A percentile compares a stretch with the other conserved stretches of the same genome.
Evolutionary conservation across 345 rosid species (phyloP).

Genomic region (Passiflora organensis): DNA sequence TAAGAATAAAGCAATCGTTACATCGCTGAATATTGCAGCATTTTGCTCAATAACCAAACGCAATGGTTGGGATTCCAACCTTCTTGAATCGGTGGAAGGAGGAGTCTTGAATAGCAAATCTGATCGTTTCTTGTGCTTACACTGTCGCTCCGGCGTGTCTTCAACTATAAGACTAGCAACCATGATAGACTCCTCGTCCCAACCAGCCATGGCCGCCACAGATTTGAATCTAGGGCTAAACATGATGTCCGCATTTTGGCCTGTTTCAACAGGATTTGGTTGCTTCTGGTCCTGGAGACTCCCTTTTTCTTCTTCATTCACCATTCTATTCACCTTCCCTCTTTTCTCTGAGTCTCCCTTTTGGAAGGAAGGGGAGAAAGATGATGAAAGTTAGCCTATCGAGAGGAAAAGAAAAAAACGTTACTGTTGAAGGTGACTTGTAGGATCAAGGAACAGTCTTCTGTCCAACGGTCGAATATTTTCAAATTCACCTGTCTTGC

Average conservation of each 20-base stretch:
- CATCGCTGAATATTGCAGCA: background rate
- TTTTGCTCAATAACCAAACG: background rate
- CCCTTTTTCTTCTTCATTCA: conserved; percentile 27
- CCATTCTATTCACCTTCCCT: conserved; percentile 31
- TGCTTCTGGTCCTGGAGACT: conserved; percentile 25
- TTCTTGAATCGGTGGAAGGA: conserved; percentile 59
- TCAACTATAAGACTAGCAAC: conserved; percentile 71
- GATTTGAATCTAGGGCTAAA: conserved; percentile 87
- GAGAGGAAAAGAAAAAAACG: background rate
- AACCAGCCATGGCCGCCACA: conserved; percentile 89
- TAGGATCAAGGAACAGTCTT: background rate
- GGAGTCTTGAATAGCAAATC: conserved; percentile 55
- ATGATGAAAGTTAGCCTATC: too few relatives aligned
- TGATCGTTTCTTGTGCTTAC: conserved; percentile 58
- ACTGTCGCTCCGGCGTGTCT: conserved; percentile 73
- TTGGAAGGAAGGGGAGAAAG: conserved; percentile 2
- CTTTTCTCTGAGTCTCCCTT: background rate
- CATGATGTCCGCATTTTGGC: conserved; percentile 31
- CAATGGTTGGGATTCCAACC: conserved; percentile 28
- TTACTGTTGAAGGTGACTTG: background rate
- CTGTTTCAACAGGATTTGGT: conserved; percentile 20
- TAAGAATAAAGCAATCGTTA: conserved; percentile 1
- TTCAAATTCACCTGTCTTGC: background rate
- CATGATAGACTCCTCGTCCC: conserved; percentile 89
- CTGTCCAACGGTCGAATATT: conserved; percentile 16